A percentile compares a stretch with the other conserved stretches of the same genome.
phyloP scores from a whole-genome alignment of 768 basidiomycete species.

The Rossbeevera mucosa region DNA sequence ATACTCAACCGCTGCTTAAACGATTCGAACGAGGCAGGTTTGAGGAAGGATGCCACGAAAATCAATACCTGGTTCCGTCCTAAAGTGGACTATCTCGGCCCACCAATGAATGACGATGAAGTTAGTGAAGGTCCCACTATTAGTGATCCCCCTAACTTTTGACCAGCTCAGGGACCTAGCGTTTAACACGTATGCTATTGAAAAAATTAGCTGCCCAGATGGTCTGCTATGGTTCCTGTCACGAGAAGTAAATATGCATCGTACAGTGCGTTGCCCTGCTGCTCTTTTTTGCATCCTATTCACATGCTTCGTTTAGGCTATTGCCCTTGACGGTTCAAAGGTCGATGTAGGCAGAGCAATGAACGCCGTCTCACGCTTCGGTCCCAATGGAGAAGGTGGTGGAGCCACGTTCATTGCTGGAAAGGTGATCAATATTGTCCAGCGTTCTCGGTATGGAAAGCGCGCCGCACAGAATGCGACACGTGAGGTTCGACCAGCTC shows the following conservation, averaged over 20 bases:
- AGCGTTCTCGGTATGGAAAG: conserved; percentile 69
- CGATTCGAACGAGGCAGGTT: conserved; percentile 49
- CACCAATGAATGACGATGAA: conserved; percentile 59
- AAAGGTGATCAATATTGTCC: conserved; percentile 51
- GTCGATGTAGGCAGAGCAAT: conserved; percentile 57
- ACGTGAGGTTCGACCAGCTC: conserved; percentile 48
- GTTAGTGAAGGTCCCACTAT: conserved; percentile 33
- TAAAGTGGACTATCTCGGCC: conserved; percentile 33
- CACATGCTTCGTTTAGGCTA: conserved; percentile 43
- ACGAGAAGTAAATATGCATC: conserved; percentile 60
- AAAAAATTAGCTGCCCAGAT: conserved; percentile 73
- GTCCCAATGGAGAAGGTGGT: conserved; percentile 39
- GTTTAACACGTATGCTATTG: conserved; percentile 81
- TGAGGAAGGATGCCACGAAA: conserved; percentile 42
- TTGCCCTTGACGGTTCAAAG: conserved; percentile 46
- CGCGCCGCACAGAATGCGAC: conserved; percentile 59
- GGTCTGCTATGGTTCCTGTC: conserved; percentile 71
- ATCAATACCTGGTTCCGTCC: conserved; percentile 69
- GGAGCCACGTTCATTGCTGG: conserved; percentile 62
- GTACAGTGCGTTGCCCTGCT: conserved; percentile 49
- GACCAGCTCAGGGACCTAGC: conserved; percentile 53
- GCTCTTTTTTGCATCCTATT: neutral
- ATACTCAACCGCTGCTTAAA: conserved; percentile 64
- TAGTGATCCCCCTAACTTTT: neutral
- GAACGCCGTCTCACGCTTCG: conserved; percentile 49